Base-by-base conservation (phyloP, 1,284 basidiomycete genomes). In the Malassezia equina region DNA sequence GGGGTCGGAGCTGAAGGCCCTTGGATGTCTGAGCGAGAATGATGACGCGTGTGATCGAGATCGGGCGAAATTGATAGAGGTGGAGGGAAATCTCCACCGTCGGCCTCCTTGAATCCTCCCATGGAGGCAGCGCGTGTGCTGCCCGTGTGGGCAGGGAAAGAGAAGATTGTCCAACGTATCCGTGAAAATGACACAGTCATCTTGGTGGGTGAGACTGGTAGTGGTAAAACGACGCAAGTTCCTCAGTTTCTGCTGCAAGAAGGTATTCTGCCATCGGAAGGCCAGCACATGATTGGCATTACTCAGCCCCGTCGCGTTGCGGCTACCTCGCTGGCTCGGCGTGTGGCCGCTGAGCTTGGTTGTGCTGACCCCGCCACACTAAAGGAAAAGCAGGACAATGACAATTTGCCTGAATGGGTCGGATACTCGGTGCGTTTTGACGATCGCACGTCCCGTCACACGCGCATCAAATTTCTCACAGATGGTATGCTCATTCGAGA, bases 361-460 rank as follows among this genome's bases (percentile, higher is more conserved):
- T 80, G 65, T 21, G 57, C 62, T 0, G 68, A 69, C 29, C 66
- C 67, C 2, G 65, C 63, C 7, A 50, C 40, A 19, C 8, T 53
- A 3, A 31, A 25, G 19, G 28, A 39, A 23, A 44, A 23, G 7
- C 31, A 28, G 12, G 28, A n/a, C 4, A 17, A n/a, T 28, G 55
- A 40, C 28, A 47, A 44, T 12, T 19, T 39, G 12, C 58, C 54
- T 7, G 65, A 62, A 1, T 77, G 84, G 9, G 89, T 98, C 21
- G 93, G 94, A 2, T 96, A 98, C 76, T 85, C 88, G 2, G 90
- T 98, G 31, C 85, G 93, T 34, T 99, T 99, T 75, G 90, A 96
- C 73, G 91, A 96, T 67, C 80, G 82, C 44, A 82, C 81, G 63
- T 78, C 28, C 76, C 81, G 24, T 60, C 60, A 63, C 24, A 94